Evolutionary conservation across 1,284 basidiomycete species (phyloP).

Genomic region (Irpex sp.): DNA sequence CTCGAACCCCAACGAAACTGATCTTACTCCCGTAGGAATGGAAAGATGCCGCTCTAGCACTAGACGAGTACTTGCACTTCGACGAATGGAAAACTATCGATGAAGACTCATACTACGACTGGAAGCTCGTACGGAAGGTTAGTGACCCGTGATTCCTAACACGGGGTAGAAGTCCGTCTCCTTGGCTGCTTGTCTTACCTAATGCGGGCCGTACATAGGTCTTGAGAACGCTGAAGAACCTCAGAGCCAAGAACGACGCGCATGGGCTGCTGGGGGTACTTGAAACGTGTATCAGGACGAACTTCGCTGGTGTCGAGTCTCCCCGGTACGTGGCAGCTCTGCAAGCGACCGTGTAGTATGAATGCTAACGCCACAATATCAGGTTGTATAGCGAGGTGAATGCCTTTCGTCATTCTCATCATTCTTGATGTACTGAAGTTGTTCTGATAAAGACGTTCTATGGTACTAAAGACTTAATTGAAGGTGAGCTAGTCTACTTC

Average conservation of each 20-base stretch:
- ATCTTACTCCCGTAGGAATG: conserved; percentile 51
- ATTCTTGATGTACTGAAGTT: conserved; percentile 11
- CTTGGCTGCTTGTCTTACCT: not conserved
- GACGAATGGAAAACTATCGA: conserved; percentile 86
- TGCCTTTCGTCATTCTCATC: conserved; percentile 12
- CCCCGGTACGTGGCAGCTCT: conserved; percentile 41
- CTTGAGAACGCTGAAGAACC: conserved; percentile 53
- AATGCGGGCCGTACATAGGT: conserved; percentile 36
- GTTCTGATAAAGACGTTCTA: conserved; percentile 68
- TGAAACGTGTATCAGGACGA: conserved; percentile 87
- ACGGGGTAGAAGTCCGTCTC: not conserved
- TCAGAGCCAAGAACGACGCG: conserved; percentile 71
- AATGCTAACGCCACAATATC: not conserved
- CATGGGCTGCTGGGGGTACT: conserved; percentile 86
- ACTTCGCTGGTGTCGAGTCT: conserved; percentile 95
- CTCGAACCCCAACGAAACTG: too few species aligned
- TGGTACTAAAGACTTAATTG: conserved; percentile 84
- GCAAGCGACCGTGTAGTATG: not conserved
- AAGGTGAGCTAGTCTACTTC: conserved; percentile 48
- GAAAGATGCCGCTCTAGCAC: conserved; percentile 73
- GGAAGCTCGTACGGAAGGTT: conserved; percentile 75
- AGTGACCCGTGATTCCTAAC: not conserved
- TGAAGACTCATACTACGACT: conserved; percentile 87
- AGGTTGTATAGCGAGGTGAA: conserved; percentile 85
- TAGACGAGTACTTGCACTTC: conserved; percentile 82